Conservation (phyloP, 495 filamentous ascomycete genomes). For the Daldinia concentrica region DNA sequence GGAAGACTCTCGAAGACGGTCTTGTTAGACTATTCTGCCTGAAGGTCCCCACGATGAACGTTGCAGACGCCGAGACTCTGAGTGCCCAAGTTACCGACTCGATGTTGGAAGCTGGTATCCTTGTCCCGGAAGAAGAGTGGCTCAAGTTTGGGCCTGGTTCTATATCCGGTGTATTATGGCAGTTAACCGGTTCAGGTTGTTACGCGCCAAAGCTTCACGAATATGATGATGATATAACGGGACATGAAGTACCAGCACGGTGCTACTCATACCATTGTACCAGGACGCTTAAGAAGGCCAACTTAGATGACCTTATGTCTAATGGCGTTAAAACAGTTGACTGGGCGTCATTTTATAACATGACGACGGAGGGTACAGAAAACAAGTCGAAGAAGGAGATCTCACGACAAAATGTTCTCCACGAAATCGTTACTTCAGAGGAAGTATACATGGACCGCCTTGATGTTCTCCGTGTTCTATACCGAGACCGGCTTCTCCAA, state of each 20-base stretch:
- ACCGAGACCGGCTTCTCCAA: slow-evolving; percentile 79
- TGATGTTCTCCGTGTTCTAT: slow-evolving; percentile 82
- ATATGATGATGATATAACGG: slow-evolving; percentile 58
- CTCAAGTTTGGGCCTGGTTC: slow-evolving; percentile 83
- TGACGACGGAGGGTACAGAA: slow-evolving; percentile 79
- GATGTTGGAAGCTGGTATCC: slow-evolving; percentile 80
- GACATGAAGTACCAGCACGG: slow-evolving; percentile 67
- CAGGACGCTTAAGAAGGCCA: slow-evolving; percentile 92
- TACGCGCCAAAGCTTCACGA: slow-evolving; percentile 87
- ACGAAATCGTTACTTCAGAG: slow-evolving; percentile 95
- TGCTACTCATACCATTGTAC: slow-evolving; percentile 97
- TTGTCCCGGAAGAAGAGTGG: slow-evolving; percentile 96
- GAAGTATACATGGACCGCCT: slow-evolving; percentile 89
- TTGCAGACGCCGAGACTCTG: slow-evolving; percentile 91
- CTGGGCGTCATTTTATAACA: slow-evolving; percentile 90
- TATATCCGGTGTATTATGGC: slow-evolving; percentile 88
- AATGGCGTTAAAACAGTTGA: slow-evolving; percentile 77
- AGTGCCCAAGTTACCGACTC: slow-evolving; percentile 79
- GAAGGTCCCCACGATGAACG: slow-evolving; percentile 99
- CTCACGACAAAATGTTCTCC: slow-evolving; percentile 90
- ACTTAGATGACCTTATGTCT: slow-evolving; percentile 73
- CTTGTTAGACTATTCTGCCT: slow-evolving; percentile 91
- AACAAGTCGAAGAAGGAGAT: slow-evolving; percentile 83
- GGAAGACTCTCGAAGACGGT: slow-evolving; percentile 82
- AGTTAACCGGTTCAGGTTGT: slow-evolving; percentile 91